Evolutionary conservation across 163 green algal genomes (phyloP).

Genomic region (Chlorella variabilis): DNA sequence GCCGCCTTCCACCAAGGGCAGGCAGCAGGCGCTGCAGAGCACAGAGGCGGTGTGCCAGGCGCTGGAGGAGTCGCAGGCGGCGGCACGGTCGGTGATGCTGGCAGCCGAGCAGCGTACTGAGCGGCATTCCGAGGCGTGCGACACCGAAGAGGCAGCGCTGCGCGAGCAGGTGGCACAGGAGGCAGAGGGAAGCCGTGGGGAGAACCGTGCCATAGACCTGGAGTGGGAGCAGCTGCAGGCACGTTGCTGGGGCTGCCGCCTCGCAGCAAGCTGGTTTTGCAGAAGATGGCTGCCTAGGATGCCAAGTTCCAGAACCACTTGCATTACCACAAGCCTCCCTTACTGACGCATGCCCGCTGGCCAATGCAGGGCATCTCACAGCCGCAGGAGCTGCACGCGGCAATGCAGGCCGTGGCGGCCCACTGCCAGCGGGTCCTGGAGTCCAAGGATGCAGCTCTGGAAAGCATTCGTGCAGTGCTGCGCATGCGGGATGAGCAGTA

Average conservation of each 20-base stretch:
- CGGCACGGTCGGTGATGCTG: neutral
- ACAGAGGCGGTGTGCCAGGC: neutral
- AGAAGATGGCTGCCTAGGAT: no score
- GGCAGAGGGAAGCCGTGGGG: neutral
- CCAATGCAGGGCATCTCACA: neutral
- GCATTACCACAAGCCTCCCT: no score
- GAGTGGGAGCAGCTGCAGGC: slow-evolving; percentile 36
- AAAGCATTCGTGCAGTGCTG: neutral
- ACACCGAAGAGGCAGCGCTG: slow-evolving; percentile 5
- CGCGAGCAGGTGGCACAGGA: slow-evolving; percentile 22
- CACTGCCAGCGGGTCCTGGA: slow-evolving; percentile 35
- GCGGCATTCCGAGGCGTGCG: neutral
- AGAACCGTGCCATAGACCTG: slow-evolving; percentile 32
- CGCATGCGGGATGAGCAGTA: slow-evolving; percentile 7
- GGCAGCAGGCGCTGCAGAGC: slow-evolving; percentile 6
- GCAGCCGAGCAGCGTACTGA: slow-evolving; percentile 4
- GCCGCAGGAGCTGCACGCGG: slow-evolving; percentile 5
- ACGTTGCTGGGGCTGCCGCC: no score
- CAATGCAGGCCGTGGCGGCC: neutral
- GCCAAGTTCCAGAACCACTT: no score
- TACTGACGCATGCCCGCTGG: no score
- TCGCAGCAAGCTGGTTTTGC: no score
- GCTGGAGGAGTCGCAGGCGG: neutral
- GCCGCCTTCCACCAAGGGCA: neutral
- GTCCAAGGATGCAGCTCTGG: slow-evolving; percentile 12